phyloP scores from a whole-genome alignment of 2,329 filamentous ascomycete species.

The Exophiala oligosperma region DNA sequence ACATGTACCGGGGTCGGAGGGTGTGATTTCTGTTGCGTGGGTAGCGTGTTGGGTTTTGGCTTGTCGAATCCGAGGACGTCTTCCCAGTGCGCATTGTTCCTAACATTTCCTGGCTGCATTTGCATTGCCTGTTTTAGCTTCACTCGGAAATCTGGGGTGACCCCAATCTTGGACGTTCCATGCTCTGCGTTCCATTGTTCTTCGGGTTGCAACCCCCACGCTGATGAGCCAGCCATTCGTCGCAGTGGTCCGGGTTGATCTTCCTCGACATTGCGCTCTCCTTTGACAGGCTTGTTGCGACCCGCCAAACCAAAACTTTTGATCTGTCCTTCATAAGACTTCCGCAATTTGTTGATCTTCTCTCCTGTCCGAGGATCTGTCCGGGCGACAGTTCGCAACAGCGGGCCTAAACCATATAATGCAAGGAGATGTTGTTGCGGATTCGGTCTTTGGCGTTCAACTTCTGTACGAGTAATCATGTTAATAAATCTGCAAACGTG shows the following conservation, averaged over 20 bases:
- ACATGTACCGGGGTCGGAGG: slow-evolving; percentile 33
- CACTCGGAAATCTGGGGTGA: slow-evolving; percentile 41
- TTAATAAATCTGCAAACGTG: slow-evolving; percentile 41
- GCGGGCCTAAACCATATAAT: slow-evolving; percentile 56
- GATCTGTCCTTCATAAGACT: slow-evolving; percentile 54
- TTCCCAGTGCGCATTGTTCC: slow-evolving; percentile 51
- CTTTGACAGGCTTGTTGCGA: slow-evolving; percentile 49
- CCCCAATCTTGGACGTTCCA: slow-evolving; percentile 47
- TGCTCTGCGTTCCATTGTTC: slow-evolving; percentile 54
- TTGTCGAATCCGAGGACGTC: slow-evolving; percentile 49
- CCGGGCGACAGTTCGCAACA: slow-evolving; percentile 60
- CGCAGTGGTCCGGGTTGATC: slow-evolving; percentile 34
- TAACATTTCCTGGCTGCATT: slow-evolving; percentile 47
- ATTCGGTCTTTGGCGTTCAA: slow-evolving; percentile 55
- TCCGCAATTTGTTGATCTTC: slow-evolving; percentile 63
- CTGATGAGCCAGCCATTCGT: slow-evolving; percentile 35
- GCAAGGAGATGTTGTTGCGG: slow-evolving; percentile 59
- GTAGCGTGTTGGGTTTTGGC: slow-evolving; percentile 36
- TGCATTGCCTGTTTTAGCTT: slow-evolving; percentile 48
- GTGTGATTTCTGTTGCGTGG: slow-evolving; percentile 32
- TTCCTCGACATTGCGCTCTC: slow-evolving; percentile 34
- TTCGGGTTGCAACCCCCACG: slow-evolving; percentile 48
- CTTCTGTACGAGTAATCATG: slow-evolving; percentile 40
- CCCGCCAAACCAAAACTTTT: slow-evolving; percentile 49
- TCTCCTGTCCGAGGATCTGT: slow-evolving; percentile 63